Base-by-base conservation (phyloP, 805 yeast genomes). In the Saturnispora besseyi region DNA sequence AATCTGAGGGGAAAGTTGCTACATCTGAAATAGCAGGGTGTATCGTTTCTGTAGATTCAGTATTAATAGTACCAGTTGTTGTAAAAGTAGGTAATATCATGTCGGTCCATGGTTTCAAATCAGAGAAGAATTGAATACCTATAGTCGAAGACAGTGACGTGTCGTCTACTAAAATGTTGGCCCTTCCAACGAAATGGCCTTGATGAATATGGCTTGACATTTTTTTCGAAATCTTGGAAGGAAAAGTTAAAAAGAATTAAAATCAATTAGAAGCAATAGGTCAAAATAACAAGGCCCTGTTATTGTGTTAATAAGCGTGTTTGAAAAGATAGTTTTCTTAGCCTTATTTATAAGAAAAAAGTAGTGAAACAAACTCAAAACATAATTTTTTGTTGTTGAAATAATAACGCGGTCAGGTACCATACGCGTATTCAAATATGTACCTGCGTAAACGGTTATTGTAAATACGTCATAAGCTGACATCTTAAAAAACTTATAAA, bases 401-500 rank as follows among this genome's bases (percentile, higher is more conserved):
- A 30, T 15, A 31, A 38, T 21, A 41, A 15, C 24, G 10, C 44
- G 33, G 40, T 36, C 34, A 46, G 49, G 49, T 11, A 38, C 46
- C 40, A 26, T 12, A 29, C 31, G 37, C 21, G 18, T 22, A 33
- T 36, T 36, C 40, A 44, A 33, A 24, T 22, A 12, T 12, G 44
- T 37, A 40, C 48, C 43, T 45, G 48, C 48, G 31, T 45, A 11
- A 15, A n/a, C 21, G 40, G 36, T 15, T 18, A 18, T 43, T 18
- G 13, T 21, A 31, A 31, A 18, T 43, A n/a, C 40, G 40, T 36
- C 40, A 36, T 37, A 18, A 18, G 13, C 15, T 34, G 21, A 21
- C 37, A 34, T 34, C 37, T 18, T 18, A 18, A 18, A 18, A 18
- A 18, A 18, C 18, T 2, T 18, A 18, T 18, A 18, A 22, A 22